Percentiles rank a stretch among this genome's conserved stretches.
phyloP scores from a whole-genome alignment of 495 filamentous ascomycete species.

The Penicillium dipodomyicola region DNA sequence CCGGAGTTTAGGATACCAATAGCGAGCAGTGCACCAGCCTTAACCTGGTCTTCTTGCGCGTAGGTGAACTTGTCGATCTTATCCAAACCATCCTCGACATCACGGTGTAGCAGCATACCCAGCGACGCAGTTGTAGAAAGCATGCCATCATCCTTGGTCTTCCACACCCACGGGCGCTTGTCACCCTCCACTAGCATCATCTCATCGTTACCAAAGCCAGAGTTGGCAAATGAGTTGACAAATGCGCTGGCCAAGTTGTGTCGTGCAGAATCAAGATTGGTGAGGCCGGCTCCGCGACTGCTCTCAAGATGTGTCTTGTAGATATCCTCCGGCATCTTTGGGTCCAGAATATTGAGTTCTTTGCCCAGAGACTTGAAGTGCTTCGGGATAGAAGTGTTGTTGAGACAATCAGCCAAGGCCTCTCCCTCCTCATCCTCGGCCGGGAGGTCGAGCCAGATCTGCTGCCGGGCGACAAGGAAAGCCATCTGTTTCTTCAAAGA shows the following conservation, averaged over 20 bases:
- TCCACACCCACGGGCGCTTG: constrained; percentile 95
- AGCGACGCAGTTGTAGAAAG: constrained; percentile 91
- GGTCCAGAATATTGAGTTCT: constrained; percentile 94
- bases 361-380: constrained; percentile 93
- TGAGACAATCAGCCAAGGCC: constrained; percentile 75
- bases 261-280: constrained; percentile 89
- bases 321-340: constrained; percentile 96
- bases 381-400: constrained; percentile 81
- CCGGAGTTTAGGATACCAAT: constrained; percentile 93
- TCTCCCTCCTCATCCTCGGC: constrained; percentile 63
- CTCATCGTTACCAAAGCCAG: constrained; percentile 92
- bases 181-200: constrained; percentile 83
- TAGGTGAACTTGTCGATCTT: constrained; percentile 93
- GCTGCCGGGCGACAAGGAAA: constrained; percentile 87
- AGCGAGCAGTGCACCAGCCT: constrained; percentile 83
- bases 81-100: constrained; percentile 83
- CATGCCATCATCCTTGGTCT: constrained; percentile 98
- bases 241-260: constrained; percentile 96
- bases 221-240: constrained; percentile 95
- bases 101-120: constrained; percentile 86
- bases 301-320: constrained; percentile 99
- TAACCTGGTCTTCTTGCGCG: constrained; percentile 75
- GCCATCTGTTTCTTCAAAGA: constrained; percentile 91
- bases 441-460: constrained; percentile 73
- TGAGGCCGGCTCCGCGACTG: constrained; percentile 84